Conservation (phyloP, 176 grass and related monocot species). For the Rhipidocladum racemiflorum region DNA sequence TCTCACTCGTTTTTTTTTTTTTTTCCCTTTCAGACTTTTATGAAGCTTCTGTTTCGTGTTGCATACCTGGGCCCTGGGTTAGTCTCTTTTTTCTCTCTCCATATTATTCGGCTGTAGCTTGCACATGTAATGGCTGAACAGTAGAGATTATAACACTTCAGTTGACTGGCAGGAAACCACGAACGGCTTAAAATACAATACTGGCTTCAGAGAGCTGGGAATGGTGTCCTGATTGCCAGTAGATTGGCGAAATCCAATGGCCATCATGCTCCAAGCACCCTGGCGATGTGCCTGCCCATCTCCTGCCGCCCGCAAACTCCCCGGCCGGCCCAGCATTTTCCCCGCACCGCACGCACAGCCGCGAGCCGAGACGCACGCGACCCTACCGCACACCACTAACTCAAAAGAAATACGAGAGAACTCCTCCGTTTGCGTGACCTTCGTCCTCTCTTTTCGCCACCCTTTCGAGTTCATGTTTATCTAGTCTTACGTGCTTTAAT, state of each 20-base stretch:
- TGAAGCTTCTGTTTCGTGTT: neutral
- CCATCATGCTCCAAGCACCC: neutral
- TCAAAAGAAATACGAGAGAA: neutral
- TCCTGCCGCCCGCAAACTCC: neutral
- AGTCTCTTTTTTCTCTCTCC: too few relatives aligned
- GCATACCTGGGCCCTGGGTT: neutral
- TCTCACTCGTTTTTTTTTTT: neutral
- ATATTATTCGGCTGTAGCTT: neutral
- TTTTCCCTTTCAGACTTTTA: neutral
- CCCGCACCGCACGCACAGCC: neutral
- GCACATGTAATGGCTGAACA: neutral
- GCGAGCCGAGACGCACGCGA: neutral
- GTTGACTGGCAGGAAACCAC: neutral
- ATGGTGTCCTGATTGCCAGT: neutral
- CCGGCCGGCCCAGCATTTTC: neutral
- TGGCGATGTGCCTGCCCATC: neutral
- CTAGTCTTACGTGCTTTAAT: too few relatives aligned
- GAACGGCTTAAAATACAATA: neutral
- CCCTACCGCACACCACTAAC: neutral
- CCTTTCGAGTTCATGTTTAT: too few relatives aligned
- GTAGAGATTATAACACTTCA: neutral
- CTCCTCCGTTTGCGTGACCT: neutral
- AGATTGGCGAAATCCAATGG: neutral
- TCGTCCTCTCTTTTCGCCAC: constrained; percentile 8
- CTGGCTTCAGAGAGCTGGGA: neutral